Conservation (phyloP, 768 basidiomycete genomes). For the Amanita inopinata region DNA sequence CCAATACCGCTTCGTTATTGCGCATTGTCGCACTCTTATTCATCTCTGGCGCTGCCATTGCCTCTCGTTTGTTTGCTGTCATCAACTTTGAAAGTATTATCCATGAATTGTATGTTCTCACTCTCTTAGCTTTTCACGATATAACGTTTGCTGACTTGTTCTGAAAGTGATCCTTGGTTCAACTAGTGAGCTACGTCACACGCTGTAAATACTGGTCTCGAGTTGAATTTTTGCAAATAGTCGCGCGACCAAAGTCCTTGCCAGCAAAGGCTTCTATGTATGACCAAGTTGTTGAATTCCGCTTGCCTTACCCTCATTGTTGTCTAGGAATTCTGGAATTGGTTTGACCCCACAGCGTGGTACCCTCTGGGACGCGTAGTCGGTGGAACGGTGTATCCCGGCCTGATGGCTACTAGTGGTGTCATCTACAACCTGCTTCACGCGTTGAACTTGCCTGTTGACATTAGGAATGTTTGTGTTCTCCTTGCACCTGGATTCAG, state of each 20-base stretch:
- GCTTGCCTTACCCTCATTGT: conserved; percentile 2
- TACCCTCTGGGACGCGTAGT: conserved; percentile 98
- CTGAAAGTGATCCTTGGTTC: conserved; percentile 90
- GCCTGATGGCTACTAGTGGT: conserved; percentile 96
- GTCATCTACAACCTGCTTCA: conserved; percentile 92
- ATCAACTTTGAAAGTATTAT: conserved; percentile 99
- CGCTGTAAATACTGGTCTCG: conserved; percentile 11
- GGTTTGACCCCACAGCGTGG: conserved; percentile 99
- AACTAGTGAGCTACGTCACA: conserved; percentile 69
- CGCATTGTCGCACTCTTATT: conserved; percentile 83
- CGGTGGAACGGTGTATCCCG: conserved; percentile 97
- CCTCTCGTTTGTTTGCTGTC: conserved; percentile 94
- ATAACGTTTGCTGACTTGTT: conserved; percentile 1
- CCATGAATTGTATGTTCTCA: conserved; percentile 86
- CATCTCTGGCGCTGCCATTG: conserved; percentile 91
- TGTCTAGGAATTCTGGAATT: conserved; percentile 96
- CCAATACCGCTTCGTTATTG: conserved; percentile 84
- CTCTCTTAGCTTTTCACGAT: background rate
- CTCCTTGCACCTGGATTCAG: conserved; percentile 95
- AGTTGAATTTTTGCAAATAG: conserved; percentile 29
- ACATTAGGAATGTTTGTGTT: conserved; percentile 95
- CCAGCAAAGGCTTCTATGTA: conserved; percentile 93
- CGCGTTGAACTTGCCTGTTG: conserved; percentile 86
- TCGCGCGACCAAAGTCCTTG: conserved; percentile 87
- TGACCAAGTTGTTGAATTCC: conserved; percentile 19